A percentile compares a stretch with the other conserved stretches of the same genome.
Conservation (phyloP, 208 protist species). For the Phytomonas sp. region DNA sequence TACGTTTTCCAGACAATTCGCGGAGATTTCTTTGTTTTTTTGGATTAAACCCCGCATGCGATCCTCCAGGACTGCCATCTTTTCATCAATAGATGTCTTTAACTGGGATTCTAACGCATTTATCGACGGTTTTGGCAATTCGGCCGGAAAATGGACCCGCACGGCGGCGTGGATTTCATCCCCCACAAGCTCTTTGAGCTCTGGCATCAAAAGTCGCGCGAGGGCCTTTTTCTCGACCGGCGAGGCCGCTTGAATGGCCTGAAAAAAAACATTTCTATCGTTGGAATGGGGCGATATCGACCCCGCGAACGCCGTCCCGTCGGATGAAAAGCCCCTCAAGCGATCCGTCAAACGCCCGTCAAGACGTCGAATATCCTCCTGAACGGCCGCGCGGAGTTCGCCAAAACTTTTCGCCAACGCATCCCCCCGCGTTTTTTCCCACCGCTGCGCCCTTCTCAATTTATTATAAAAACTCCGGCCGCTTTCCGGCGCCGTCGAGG, state of each 20-base stretch:
- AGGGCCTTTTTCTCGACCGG: slow-evolving; percentile 18
- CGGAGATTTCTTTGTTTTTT: too few species aligned
- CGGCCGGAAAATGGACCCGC: slow-evolving; percentile 7
- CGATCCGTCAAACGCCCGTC: slow-evolving; percentile 13
- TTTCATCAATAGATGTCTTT: slow-evolving; percentile 9
- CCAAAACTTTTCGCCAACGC: slow-evolving; percentile 43
- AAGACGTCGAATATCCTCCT: slow-evolving; percentile 41
- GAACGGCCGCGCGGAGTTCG: slow-evolving; percentile 56
- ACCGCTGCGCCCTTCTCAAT: not conserved
- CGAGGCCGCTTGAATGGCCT: slow-evolving; percentile 15
- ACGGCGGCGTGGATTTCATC: slow-evolving; percentile 14
- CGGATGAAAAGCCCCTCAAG: slow-evolving; percentile 2
- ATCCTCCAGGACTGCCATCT: not conserved
- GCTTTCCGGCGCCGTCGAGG: not conserved
- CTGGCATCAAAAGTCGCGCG: slow-evolving; percentile 16
- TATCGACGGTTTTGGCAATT: not conserved
- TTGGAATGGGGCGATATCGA: not conserved
- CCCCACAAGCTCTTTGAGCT: slow-evolving; percentile 13
- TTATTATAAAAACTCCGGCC: not conserved
- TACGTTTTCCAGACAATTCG: too few species aligned
- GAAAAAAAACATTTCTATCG: not conserved
- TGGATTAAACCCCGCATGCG: too few species aligned
- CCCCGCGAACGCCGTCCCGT: not conserved
- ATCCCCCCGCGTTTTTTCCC: not conserved
- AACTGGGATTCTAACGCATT: slow-evolving; percentile 13